These are phyloP conservation scores for Chalciporus pseudorubinellus DNA, from an alignment of 768 basidiomycete genomes.

Conservation along the genomic window DNA sequence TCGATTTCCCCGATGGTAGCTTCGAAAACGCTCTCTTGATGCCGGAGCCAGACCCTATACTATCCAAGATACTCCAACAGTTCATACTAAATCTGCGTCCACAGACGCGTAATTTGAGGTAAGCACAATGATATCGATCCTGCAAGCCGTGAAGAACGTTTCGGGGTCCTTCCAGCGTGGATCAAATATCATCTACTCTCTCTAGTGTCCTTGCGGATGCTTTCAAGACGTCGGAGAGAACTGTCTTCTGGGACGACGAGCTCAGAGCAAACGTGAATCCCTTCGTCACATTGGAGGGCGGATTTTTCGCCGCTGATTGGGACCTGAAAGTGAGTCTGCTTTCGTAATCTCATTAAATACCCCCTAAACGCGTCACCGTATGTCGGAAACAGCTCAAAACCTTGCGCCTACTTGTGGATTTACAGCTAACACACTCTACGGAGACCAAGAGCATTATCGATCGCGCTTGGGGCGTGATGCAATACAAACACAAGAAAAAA, in stretches of 20 bases:
- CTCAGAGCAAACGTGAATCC: slow-evolving; percentile 69
- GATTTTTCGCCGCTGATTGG: slow-evolving; percentile 81
- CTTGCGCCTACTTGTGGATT: slow-evolving; percentile 79
- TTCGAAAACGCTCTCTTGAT: slow-evolving; percentile 77
- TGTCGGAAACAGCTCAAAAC: slow-evolving; percentile 62
- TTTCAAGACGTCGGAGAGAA: slow-evolving; percentile 70
- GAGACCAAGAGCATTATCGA: slow-evolving; percentile 74
- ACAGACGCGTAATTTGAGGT: slow-evolving; percentile 89
- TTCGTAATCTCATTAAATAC: slow-evolving; percentile 22
- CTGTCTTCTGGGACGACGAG: slow-evolving; percentile 78
- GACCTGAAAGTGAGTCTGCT: slow-evolving; percentile 66
- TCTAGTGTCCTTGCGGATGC: slow-evolving; percentile 66
- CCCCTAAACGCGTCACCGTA: slow-evolving; percentile 30
- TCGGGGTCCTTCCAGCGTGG: slow-evolving; percentile 52
- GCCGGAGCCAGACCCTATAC: slow-evolving; percentile 66
- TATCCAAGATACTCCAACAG: slow-evolving; percentile 68
- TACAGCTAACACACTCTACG: slow-evolving; percentile 68
- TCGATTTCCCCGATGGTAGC: slow-evolving; percentile 43
- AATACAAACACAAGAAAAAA: slow-evolving; percentile 83
- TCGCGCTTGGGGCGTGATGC: slow-evolving; percentile 82
- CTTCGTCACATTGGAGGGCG: slow-evolving; percentile 60
- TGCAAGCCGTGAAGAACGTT: slow-evolving; percentile 24
- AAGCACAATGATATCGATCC: slow-evolving; percentile 35
- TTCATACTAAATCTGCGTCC: slow-evolving; percentile 83
- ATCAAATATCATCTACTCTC: slow-evolving; percentile 79